Evolutionary conservation across 495 filamentous ascomycete genomes (phyloP), one percentile per base, ranked within the genome.

Genomic region (Talaromyces wortmannii): DNA sequence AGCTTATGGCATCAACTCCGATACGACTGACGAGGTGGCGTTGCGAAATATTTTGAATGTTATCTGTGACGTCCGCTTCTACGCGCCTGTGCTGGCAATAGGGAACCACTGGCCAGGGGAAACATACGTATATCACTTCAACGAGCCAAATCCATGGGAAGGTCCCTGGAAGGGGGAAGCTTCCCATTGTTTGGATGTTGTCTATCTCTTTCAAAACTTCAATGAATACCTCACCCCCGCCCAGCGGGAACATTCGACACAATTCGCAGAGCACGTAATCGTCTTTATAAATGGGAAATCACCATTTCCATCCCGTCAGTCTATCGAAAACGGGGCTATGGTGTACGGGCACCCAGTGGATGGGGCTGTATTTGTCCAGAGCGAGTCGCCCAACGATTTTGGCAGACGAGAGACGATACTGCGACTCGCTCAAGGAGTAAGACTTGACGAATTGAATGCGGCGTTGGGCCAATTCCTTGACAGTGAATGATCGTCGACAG

Each of bases 31-130:
- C 50, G 66, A 74, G 3, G 45, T 58, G 5, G 72, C 70, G 0
- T 61, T 71, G 23, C 29, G 43, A 31, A 58, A 52, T 1, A 57
- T 77, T n/a, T 57, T 78, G 8, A 55, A 70, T 8, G 76, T 67
- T 40, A 58, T 64, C 13, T 69, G 64, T 10, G 74, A 77, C 43
- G 67, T 74, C 12, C 55, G 42, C 7, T 76, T 72, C 63, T 66
- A 69, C 55, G 66, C 68, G 1, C 69, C 76, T 2, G 62, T 66
- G 0, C 43, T 74, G 30, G 57, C 29, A 13, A 23, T 50, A 50
- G 18, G 17, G 11, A 13, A 30, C n/a, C 6, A 13, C 12, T 50
- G 48, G 48, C 29, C 48, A 30, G 48, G n/a, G 6, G 31, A 18
- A 13, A 31, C 48, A 29, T 31, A 23, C 29, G 17, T 50, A 10